These are phyloP conservation scores for Circinella minor DNA, from an alignment of 371 early-diverging fungal species.

Conservation along the genomic window DNA sequence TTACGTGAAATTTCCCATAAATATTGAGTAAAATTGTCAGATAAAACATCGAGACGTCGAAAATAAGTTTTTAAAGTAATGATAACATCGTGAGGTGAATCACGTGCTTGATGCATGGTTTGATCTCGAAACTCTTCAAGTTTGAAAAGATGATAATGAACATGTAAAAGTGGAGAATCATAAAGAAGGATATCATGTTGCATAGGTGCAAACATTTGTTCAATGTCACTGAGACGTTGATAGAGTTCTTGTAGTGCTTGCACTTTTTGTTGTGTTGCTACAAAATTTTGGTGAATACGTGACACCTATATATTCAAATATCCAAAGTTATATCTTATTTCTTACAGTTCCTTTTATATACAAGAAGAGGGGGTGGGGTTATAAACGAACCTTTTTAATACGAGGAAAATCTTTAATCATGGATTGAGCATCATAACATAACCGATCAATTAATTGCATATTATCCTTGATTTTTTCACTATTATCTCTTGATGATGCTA, in stretches of 20 bases:
- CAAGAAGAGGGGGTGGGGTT: too few relatives aligned
- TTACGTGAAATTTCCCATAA: conserved; percentile 84
- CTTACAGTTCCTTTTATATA: background rate
- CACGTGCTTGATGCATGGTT: conserved; percentile 78
- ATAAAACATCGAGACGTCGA: conserved; percentile 77
- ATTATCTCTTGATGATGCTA: conserved; percentile 69
- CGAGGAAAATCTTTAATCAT: conserved; percentile 86
- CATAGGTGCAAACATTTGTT: conserved; percentile 76
- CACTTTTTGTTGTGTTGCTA: conserved; percentile 82
- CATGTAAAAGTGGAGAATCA: conserved; percentile 76
- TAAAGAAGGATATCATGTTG: conserved; percentile 64
- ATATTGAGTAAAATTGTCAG: conserved; percentile 81
- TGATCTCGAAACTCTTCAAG: conserved; percentile 87
- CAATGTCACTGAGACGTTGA: conserved; percentile 74
- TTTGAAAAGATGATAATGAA: conserved; percentile 89
- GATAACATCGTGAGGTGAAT: conserved; percentile 77
- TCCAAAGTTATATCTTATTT: background rate
- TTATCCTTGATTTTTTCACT: conserved; percentile 71
- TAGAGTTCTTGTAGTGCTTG: conserved; percentile 86
- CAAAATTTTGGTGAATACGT: conserved; percentile 91
- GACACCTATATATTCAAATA: conserved; percentile 66
- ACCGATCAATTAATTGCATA: conserved; percentile 80
- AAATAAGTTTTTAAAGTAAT: conserved; percentile 85
- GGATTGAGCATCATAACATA: conserved; percentile 84
- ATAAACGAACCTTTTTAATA: conserved; percentile 74